Base-by-base conservation (phyloP, 2,329 filamentous ascomycete species). In the Cladosporium velox region DNA sequence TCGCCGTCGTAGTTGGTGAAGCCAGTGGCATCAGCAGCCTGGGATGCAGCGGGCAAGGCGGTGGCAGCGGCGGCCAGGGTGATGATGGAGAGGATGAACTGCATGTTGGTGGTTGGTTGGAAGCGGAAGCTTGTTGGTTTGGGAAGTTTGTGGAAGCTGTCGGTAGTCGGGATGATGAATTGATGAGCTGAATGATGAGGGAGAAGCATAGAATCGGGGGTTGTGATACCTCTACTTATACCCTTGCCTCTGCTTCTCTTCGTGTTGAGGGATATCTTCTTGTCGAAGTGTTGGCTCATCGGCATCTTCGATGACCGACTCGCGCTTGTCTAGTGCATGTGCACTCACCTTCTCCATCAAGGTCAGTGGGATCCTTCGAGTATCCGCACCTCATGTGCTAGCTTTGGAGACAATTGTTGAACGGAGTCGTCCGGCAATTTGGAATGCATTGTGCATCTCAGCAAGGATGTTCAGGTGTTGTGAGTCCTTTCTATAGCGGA, bases 11-110 rank as follows among this genome's bases (percentile, higher is more conserved):
- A 30, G 26, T 30, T 30, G 24, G 51, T 18, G 14, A 32, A 30
- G 26, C 51, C 51, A 54, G 51, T 54, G 51, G 51, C 51, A 30
- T 54, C 51, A 54, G 51, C 7, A 54, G 51, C 51, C 26, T 28
- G 28, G 28, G 51, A 54, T 18, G 26, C 51, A 21, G 26, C 51
- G 26, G 26, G 51, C 26, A 54, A 10, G 26, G 51, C 51, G 51
- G 51, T 54, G 51, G 51, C 51, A 12, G 15, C 51, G 6, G 51
- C 51, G 51, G 51, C 51, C 51, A 54, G 26, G 51, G 26, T 18
- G 15, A 54, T 8, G 51, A 30, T 30, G 26, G 51, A 54, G 51
- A 54, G 26, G 51, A 54, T 30, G 51, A 54, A 54, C 51, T 54
- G 51, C 51, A 54, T 54, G 12, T 52, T 52, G 24, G 26, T 28